Percentiles rank a stretch among this genome's conserved stretches.
These are phyloP conservation scores for Syzygium aqueum DNA, from an alignment of 345 rosid genomes.

Conservation along the genomic window DNA sequence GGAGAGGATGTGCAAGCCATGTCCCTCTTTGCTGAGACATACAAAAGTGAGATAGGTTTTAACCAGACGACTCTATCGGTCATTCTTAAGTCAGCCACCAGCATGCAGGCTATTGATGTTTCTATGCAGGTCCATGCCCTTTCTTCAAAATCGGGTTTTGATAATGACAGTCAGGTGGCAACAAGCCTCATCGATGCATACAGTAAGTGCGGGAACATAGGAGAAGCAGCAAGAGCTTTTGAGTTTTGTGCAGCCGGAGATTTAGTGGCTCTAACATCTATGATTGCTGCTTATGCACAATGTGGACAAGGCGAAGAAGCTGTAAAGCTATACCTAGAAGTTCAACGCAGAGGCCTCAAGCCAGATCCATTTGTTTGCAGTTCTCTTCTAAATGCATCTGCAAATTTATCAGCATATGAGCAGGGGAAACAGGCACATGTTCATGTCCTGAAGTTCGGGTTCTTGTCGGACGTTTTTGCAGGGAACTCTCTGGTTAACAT, in stretches of 20 bases:
- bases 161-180: constrained; percentile 25
- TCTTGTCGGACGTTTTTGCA: constrained; percentile 38
- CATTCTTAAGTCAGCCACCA: constrained; percentile 41
- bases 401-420: constrained; percentile 57
- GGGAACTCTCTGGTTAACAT: constrained; percentile 60
- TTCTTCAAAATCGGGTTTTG: constrained; percentile 34
- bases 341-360: constrained; percentile 26
- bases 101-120: constrained; percentile 18
- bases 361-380: constrained; percentile 61
- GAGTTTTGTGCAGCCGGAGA: constrained; percentile 19
- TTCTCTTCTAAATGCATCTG: constrained; percentile 55
- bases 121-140: constrained; percentile 44
- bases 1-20: constrained; percentile 36
- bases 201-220: constrained; percentile 37
- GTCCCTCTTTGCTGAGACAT: constrained; percentile 34
- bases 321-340: constrained; percentile 35
- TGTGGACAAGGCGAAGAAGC: constrained; percentile 62
- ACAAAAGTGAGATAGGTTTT: constrained; percentile 26
- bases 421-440: constrained; percentile 63
- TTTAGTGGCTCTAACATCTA: constrained; percentile 44
- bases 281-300: constrained; percentile 48
- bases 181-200: constrained; percentile 56
- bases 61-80: constrained; percentile 51
- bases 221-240: constrained; percentile 37
- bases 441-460: constrained; percentile 46